Evolutionary conservation across 2,329 filamentous ascomycete genomes (phyloP), one percentile per base, ranked within the genome.

Genomic region (Nannizziopsis arthrosporioides): DNA sequence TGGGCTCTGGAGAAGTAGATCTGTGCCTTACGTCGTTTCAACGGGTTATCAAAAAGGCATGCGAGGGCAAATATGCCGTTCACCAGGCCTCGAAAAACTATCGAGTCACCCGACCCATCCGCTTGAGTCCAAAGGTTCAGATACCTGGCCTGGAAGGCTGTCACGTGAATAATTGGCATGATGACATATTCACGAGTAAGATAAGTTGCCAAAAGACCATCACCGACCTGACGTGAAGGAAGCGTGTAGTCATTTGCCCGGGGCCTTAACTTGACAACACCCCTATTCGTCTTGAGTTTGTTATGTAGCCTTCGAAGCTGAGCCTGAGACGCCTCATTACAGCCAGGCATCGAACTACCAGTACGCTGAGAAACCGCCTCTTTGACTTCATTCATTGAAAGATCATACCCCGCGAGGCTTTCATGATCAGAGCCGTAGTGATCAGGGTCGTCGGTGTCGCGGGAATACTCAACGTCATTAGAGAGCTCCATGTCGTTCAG

Each of bases 161-260:
- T 4, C 14, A 57, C 49, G 30, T 57, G 50, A 27, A 61, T 53
- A 7, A 61, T 54, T 1, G 58, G 58, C 17, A 59, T 37, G 36
- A 57, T 56, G n/a, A 57, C 57, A 48, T 56, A 58, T 49, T 61
- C 57, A 14, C 53, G 54, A 8, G 50, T 53, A 18, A 61, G 40
- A 22, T 61, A 61, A 2, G 41, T 44, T 3, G 48, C 44, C 9
- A 61, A 32, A 10, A 56, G 45, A 22, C 32, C 47, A 42, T 60
- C 57, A 9, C 53, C 48, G 32, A 51, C 15, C 7, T 53, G 42
- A 5, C 53, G 55, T 14, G 52, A 37, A 14, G 57, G 47, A 35
- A 53, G 48, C 17, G 35, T 27, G 6, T 42, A 32, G 31, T 54
- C 41, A 11, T 27, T 22, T 6, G 34, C 12, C 34, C 47, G 31